phyloP scores from a whole-genome alignment of 2,329 filamentous ascomycete genomes.

The Aspergillus neotritici region DNA sequence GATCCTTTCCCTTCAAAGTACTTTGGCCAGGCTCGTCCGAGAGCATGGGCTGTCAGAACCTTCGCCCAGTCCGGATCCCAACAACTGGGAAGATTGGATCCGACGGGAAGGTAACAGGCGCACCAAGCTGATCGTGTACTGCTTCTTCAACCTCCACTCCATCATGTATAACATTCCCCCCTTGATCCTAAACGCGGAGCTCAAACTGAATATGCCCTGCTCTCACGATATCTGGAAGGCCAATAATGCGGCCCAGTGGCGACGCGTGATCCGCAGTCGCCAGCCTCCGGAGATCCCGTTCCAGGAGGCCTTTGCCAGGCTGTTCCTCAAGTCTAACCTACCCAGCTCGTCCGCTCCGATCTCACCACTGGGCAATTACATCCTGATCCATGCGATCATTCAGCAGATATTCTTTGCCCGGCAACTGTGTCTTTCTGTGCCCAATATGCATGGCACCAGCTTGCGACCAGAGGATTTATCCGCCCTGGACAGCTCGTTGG shows the following conservation, averaged over 20 bases:
- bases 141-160: conserved; percentile 56
- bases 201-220: conserved; percentile 51
- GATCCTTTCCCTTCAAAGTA: conserved; percentile 53
- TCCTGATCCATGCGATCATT: conserved; percentile 51
- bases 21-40: conserved; percentile 51
- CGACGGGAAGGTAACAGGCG: conserved; percentile 49
- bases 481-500: conserved; percentile 43
- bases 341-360: conserved; percentile 33
- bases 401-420: conserved; percentile 51
- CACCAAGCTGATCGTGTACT: conserved; percentile 53
- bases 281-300: conserved; percentile 35
- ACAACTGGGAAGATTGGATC: conserved; percentile 51
- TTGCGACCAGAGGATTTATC: conserved; percentile 42
- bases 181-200: conserved; percentile 50
- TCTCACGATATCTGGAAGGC: conserved; percentile 53
- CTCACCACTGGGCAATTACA: conserved; percentile 50
- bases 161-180: conserved; percentile 59
- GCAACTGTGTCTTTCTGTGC: conserved; percentile 43
- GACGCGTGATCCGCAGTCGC: conserved; percentile 32
- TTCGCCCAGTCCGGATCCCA: conserved; percentile 32
- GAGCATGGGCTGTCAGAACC: conserved; percentile 46
- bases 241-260: conserved; percentile 47
- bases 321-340: conserved; percentile 37
- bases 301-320: conserved; percentile 41
- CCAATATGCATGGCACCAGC: conserved; percentile 38